Evolutionary conservation across 108 stramenopile genomes (phyloP).

Genomic region (Nannochloropsis salina): DNA sequence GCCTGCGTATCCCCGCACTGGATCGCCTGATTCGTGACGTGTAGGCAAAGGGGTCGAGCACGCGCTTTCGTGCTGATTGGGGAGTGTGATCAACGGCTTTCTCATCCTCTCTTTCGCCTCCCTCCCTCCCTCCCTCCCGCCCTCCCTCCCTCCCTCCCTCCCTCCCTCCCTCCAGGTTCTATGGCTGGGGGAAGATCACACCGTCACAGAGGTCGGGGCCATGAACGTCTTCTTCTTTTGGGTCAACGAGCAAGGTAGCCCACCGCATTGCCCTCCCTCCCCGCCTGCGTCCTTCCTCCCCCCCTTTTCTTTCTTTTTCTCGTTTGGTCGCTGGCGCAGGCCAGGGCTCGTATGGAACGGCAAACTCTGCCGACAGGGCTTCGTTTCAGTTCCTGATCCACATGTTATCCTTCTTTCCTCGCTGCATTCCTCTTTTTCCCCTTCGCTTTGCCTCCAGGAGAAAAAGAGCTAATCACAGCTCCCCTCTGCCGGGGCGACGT

Average conservation of each 20-base stretch:
- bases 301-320: not conserved
- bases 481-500: constrained; percentile 77
- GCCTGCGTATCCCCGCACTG: no score
- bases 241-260: constrained; percentile 54
- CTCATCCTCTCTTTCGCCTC: not conserved
- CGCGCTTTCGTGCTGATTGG: no score
- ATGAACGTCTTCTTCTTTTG: constrained; percentile 93
- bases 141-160: not conserved
- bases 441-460: constrained; percentile 30
- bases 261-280: not conserved
- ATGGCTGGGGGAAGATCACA: constrained; percentile 81
- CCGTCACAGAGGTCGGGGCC: constrained; percentile 86
- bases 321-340: not conserved
- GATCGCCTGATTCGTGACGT: no score
- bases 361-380: no score
- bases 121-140: not conserved
- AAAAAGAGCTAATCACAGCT: constrained; percentile 72
- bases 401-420: no score
- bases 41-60: no score
- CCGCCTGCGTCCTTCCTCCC: not conserved
- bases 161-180: constrained; percentile 61
- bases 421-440: no score
- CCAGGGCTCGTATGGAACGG: not conserved
- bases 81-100: not conserved
- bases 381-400: no score